Conservation (phyloP, 202 grass and related monocot genomes). For the Carex arenaria region DNA sequence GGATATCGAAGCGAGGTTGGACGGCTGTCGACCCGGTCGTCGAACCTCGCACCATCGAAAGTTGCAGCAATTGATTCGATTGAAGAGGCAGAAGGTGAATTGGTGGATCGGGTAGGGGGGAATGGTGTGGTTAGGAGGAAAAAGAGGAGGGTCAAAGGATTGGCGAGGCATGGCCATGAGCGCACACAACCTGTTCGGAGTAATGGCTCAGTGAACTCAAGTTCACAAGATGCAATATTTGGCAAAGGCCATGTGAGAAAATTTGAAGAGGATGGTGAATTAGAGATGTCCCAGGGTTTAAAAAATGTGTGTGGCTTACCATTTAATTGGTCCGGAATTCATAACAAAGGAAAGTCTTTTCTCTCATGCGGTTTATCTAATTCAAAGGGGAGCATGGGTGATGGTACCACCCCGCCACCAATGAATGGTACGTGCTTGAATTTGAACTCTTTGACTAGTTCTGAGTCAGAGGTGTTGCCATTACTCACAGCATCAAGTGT, state of each 20-base stretch:
- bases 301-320: conserved; percentile 90
- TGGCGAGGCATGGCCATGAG: not conserved
- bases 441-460: conserved; percentile 56
- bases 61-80: conserved; percentile 12
- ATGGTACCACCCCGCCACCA: conserved; percentile 27
- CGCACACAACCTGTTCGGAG: not conserved
- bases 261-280: conserved; percentile 25
- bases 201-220: conserved; percentile 56
- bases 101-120: not conserved
- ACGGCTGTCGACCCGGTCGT: conserved; percentile 2
- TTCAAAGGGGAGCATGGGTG: conserved; percentile 40
- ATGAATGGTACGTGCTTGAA: conserved; percentile 43
- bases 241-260: conserved; percentile 43
- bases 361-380: conserved; percentile 79
- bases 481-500: conserved; percentile 44
- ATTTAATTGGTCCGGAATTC: conserved; percentile 93
- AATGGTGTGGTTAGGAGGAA: conserved; percentile 22
- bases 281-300: conserved; percentile 49
- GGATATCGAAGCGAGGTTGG: not conserved
- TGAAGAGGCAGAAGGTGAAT: conserved; percentile 8
- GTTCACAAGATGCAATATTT: conserved; percentile 71
- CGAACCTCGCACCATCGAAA: not conserved
- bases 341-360: conserved; percentile 83
- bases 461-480: conserved; percentile 65
- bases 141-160: conserved; percentile 4